phyloP scores from a whole-genome alignment of 371 early-diverging fungal genomes.

The Rhizopus delemar region DNA sequence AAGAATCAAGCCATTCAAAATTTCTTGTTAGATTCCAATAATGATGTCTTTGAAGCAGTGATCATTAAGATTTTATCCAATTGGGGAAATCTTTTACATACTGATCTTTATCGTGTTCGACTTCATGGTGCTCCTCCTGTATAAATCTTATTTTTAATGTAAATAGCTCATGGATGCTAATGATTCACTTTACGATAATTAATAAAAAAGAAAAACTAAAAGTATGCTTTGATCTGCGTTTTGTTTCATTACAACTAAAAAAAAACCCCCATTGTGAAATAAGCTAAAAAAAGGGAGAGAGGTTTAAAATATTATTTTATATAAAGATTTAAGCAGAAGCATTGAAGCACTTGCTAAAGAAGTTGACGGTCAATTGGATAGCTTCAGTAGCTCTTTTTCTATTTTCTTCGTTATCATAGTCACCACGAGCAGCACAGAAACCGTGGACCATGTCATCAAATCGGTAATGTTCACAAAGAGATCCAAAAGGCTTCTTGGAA shows the following conservation, averaged over 20 bases:
- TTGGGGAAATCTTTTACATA: conserved; percentile 74
- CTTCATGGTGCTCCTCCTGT: conserved; percentile 61
- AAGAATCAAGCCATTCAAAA: conserved; percentile 35
- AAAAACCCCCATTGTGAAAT: neutral
- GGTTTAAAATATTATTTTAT: neutral
- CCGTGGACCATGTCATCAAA: conserved; percentile 75
- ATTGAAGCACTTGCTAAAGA: conserved; percentile 44
- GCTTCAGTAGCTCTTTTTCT: conserved; percentile 56
- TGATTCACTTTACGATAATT: neutral
- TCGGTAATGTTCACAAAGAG: conserved; percentile 52
- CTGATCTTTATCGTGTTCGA: conserved; percentile 80
- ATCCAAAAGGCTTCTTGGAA: conserved; percentile 59
- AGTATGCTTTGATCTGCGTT: neutral
- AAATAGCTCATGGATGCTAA: neutral
- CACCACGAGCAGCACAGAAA: conserved; percentile 70
- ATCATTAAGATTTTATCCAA: conserved; percentile 63
- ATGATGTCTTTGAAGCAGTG: conserved; percentile 26
- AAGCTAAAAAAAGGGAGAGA: neutral
- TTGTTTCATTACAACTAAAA: neutral
- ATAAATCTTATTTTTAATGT: neutral
- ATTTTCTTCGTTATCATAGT: conserved; percentile 54
- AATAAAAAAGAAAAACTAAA: neutral
- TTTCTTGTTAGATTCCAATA: conserved; percentile 19
- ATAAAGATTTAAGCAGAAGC: neutral
- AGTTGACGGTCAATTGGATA: conserved; percentile 51